Evolutionary conservation across 2,329 filamentous ascomycete species (phyloP), one percentile per base, ranked within the genome.

Genomic region (Stachybotrys chlorohalonatus): DNA sequence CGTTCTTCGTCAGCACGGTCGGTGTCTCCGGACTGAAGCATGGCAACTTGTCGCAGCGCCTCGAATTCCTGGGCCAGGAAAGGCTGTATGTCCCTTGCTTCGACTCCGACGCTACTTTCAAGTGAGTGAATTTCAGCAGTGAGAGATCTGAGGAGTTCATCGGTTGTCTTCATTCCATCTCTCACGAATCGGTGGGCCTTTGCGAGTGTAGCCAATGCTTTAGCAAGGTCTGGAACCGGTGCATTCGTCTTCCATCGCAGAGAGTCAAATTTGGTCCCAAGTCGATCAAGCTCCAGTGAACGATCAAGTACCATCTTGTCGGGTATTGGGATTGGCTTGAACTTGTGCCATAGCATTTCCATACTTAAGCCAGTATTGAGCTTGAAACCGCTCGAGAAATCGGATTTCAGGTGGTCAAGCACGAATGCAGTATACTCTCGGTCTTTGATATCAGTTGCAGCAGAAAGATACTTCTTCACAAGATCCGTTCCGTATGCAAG

Each of bases 311-410:
- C 71, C 5, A 65, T 62, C 30, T 71, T 66, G 16, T 76, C 75
- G 1, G 75, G 69, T 24, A 85, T 74, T 5, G 83, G 77, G 11
- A 73, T 68, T 0, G 91, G 89, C 53, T 87, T 82, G 63, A 95
- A 81, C 1, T 75, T 64, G 47, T 82, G 80, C 93, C 92, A 95
- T 6, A 95, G 76, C 8, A 74, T 68, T 64, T 94, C 88, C 88
- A 95, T 94, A 60, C 83, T 86, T 11, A 91, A 73, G 0, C 90
- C 91, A 2, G 87, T 91, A 0, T 77, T 84, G 13, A 95, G 73
- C 54, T 84, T 83, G 72, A 91, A 92, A 2, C 83, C 84, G 15
- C 82, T 78, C 30, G 81, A 78, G 64, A 95, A 93, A 52, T 78
- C 77, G 46, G 72, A 72, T 48, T 78, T 70, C 2, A 86, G 63